A percentile compares a stretch with the other conserved stretches of the same genome.
phyloP scores from a whole-genome alignment of 1,284 basidiomycete genomes.

The Thelephora terrestris region DNA sequence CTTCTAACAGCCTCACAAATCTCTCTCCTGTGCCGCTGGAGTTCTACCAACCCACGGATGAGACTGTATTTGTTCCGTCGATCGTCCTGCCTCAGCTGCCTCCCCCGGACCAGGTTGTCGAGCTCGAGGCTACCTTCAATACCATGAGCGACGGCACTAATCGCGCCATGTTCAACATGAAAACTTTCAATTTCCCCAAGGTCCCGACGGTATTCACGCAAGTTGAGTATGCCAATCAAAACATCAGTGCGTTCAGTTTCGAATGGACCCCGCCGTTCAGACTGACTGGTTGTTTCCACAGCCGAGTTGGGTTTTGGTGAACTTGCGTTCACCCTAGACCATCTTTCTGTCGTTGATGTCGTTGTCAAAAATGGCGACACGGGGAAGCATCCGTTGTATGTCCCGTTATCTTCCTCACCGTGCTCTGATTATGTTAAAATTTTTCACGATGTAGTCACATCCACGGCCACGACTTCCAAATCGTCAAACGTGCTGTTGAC shows the following conservation, averaged over 20 bases:
- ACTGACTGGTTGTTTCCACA: conserved; percentile 19
- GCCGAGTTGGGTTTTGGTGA: conserved; percentile 68
- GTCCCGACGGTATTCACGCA: conserved; percentile 50
- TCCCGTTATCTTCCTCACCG: too few species aligned
- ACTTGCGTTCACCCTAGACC: conserved; percentile 62
- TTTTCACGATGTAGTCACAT: conserved; percentile 48
- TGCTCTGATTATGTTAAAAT: too few species aligned
- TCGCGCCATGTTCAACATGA: conserved; percentile 61
- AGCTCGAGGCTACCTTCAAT: conserved; percentile 50
- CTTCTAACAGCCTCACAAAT: conserved; percentile 38
- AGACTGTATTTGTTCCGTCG: conserved; percentile 53
- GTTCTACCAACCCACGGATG: conserved; percentile 48
- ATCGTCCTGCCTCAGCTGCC: conserved; percentile 28
- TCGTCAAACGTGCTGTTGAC: conserved; percentile 64
- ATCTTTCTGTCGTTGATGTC: conserved; percentile 72
- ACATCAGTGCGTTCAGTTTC: not conserved
- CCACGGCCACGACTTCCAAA: conserved; percentile 76
- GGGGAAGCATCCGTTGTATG: conserved; percentile 75
- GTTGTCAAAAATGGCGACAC: conserved; percentile 73
- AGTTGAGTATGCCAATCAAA: not conserved
- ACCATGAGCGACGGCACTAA: conserved; percentile 77
- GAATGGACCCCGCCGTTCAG: not conserved
- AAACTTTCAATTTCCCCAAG: conserved; percentile 60
- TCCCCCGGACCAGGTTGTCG: conserved; percentile 40
- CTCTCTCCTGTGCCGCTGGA: conserved; percentile 32